phyloP scores from a whole-genome alignment of 257 asterid species.

The Lycium barbarum region DNA sequence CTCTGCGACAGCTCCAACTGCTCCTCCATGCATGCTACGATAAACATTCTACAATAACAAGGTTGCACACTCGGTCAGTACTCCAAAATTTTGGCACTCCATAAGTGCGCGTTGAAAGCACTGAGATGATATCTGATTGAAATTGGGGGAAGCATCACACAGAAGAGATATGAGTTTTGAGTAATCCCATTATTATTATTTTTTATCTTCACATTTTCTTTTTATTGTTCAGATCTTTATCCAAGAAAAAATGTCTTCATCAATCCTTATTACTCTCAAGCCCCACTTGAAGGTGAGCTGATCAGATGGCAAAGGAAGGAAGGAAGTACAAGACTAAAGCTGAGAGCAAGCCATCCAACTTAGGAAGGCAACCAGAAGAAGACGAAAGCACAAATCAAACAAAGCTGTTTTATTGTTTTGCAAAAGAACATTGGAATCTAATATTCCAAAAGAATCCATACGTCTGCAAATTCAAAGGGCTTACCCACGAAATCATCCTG shows the following conservation, averaged over 20 bases:
- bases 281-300: neutral
- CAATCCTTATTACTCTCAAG: neutral
- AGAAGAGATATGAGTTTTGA: neutral
- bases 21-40: constrained; percentile 89
- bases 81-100: neutral
- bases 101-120: neutral
- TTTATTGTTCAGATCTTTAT: neutral
- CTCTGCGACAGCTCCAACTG: constrained; percentile 75
- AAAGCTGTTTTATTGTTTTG: neutral
- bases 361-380: neutral
- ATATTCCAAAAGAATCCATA: neutral
- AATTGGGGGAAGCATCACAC: neutral
- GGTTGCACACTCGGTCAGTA: neutral
- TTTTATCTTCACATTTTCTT: neutral
- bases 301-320: neutral
- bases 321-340: neutral
- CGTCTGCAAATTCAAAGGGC: constrained; percentile 2
- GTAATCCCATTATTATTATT: neutral
- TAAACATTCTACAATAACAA: constrained; percentile 58
- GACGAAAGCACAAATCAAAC: neutral
- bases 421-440: neutral
- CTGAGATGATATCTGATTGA: neutral
- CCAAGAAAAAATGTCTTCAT: neutral
- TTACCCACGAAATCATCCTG: neutral
- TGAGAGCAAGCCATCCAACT: constrained; percentile 4